Base-by-base conservation (phyloP, 345 rosid genomes). In the Jatropha curcas region DNA sequence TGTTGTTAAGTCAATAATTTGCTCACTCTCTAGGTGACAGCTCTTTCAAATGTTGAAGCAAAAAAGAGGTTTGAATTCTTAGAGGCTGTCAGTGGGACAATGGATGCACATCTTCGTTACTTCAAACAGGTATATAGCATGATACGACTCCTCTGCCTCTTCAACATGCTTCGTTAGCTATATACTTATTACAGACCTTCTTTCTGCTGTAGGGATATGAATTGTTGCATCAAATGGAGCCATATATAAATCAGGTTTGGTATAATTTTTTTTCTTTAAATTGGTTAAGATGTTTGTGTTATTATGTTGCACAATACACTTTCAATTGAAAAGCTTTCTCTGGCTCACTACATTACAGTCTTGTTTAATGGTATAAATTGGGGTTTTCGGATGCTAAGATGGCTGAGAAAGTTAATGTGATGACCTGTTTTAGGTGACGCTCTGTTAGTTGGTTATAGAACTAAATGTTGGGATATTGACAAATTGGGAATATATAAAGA, bases 21-120 rank as follows among this genome's bases (percentile, higher is more conserved):
- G 65, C 67, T 76, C 65, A 39, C 71, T 71, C 66, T 74, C 71
- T 70, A 95, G 99, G 87, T 95, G 71, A 90, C 96, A 75, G 88
- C 98, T 60, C 86, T 92, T 82, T 92, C 99, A 31, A 91, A 85
- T 86, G 98, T 95, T 43, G 99, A 95, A 88, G 96, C 98, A 45
- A 95, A 95, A 69, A 95, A 92, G 76, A 91, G 97, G 85, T 95
- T 92, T 81, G 97, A 95, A 79, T 95, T 95, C 79, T 79, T 92
- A 74, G 99, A 95, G 87, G 97, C 99, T 71, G 97, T 95, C 71
- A 92, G 98, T 64, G 99, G 99, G 56, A 95, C 99, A 0, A 95
- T 95, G 99, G 99, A 95, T 86, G 99, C 99, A 5, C 99, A 92
- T 85, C 98, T 95, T 80, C 92, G 96, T 61, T 92, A 95, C 86